Evolutionary conservation across 208 protist species (phyloP).

Genomic region (Phytomonas sp.): DNA sequence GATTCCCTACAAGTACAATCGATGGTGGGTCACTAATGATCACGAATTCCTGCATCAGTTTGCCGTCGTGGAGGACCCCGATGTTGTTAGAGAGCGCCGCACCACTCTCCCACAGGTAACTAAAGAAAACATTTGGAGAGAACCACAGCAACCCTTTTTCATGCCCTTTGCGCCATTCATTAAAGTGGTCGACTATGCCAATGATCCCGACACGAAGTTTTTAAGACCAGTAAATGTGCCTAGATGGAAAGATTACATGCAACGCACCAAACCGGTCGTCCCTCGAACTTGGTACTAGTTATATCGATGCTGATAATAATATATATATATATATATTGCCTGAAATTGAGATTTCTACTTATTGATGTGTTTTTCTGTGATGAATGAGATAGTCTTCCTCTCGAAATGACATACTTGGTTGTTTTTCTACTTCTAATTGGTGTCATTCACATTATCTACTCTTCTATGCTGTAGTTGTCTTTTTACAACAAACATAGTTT

Average conservation of each 20-base stretch:
- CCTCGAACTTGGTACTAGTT: slow-evolving; percentile 84
- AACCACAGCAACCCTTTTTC: slow-evolving; percentile 82
- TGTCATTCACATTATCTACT: slow-evolving; percentile 5
- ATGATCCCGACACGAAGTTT: slow-evolving; percentile 83
- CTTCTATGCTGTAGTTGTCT: slow-evolving; percentile 3
- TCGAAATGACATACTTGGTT: background rate
- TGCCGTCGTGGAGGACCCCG: slow-evolving; percentile 80
- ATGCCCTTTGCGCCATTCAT: slow-evolving; percentile 83
- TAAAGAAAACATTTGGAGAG: slow-evolving; percentile 78
- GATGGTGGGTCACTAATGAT: slow-evolving; percentile 86
- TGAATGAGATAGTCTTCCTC: background rate
- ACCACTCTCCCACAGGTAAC: slow-evolving; percentile 57
- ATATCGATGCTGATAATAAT: background rate
- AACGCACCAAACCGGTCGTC: slow-evolving; percentile 79
- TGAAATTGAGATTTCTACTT: background rate
- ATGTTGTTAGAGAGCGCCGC: slow-evolving; percentile 57
- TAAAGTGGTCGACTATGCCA: slow-evolving; percentile 81
- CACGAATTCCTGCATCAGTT: slow-evolving; percentile 88
- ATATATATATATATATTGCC: background rate
- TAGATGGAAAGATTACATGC: slow-evolving; percentile 90
- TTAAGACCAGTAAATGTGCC: slow-evolving; percentile 80
- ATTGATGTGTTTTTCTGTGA: background rate
- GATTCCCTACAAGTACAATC: slow-evolving; percentile 84
- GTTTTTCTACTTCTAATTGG: slow-evolving; percentile 7
- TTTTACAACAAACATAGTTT: background rate